These are phyloP conservation scores for Stipa capillata DNA, from an alignment of 176 grass and related monocot genomes.

Conservation along the genomic window DNA sequence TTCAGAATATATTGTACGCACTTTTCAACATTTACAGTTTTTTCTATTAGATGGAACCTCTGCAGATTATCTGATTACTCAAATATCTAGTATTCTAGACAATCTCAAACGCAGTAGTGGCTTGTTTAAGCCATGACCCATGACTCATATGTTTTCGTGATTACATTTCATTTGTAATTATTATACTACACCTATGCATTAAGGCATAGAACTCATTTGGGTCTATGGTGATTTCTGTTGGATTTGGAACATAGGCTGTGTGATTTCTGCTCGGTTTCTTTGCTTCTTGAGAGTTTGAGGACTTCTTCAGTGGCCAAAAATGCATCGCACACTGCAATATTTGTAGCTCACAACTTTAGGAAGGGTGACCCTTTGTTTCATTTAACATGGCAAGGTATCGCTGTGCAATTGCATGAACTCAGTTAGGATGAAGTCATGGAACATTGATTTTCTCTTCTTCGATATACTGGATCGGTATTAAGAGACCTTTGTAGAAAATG, in stretches of 20 bases:
- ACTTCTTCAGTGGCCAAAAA: not conserved
- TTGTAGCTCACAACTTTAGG: not conserved
- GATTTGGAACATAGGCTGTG: not conserved
- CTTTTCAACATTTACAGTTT: not conserved
- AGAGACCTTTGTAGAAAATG: not conserved
- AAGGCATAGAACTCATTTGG: not conserved
- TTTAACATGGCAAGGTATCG: not conserved
- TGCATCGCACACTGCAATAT: not conserved
- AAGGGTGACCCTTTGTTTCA: not conserved
- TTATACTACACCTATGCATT: not conserved
- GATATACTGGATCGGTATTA: not conserved
- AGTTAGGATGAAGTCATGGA: not conserved
- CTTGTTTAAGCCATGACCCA: not conserved
- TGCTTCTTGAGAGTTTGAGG: not conserved
- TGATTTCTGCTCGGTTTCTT: not conserved
- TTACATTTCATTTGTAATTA: not conserved
- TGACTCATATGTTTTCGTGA: too few relatives aligned
- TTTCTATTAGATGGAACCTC: too few relatives aligned
- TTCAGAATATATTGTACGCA: too few relatives aligned
- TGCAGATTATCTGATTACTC: not conserved
- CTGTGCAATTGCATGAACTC: not conserved
- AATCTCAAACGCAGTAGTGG: not conserved
- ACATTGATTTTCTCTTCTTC: not conserved
- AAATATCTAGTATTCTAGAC: constrained; percentile 4
- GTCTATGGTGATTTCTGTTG: not conserved